These are phyloP conservation scores for Cokeromyces recurvatus DNA, from an alignment of 371 early-diverging fungal species.

Conservation along the genomic window DNA sequence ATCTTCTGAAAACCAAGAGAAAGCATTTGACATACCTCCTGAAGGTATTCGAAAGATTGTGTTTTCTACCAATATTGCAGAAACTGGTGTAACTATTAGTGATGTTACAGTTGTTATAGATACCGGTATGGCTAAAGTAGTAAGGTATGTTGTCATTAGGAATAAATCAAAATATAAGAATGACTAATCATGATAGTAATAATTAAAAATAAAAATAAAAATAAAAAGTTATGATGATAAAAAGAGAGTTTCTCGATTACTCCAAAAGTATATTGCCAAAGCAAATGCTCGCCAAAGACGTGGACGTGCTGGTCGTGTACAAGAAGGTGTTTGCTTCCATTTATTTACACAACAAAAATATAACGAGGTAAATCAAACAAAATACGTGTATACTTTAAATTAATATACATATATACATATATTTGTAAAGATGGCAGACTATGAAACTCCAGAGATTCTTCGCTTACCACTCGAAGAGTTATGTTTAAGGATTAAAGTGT, in stretches of 20 bases:
- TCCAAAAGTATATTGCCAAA: slow-evolving; percentile 68
- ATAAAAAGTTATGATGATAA: slow-evolving; percentile 68
- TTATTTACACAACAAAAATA: slow-evolving; percentile 55
- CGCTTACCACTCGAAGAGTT: slow-evolving; percentile 78
- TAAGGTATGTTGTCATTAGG: no score
- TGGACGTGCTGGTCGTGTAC: slow-evolving; percentile 93
- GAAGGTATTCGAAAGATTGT: slow-evolving; percentile 78
- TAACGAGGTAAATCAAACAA: slow-evolving; percentile 45
- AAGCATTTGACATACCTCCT: slow-evolving; percentile 61
- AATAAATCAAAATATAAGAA: no score
- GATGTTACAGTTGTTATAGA: slow-evolving; percentile 95
- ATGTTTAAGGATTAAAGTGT: slow-evolving; percentile 75
- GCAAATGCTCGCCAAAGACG: slow-evolving; percentile 87
- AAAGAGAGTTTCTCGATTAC: slow-evolving; percentile 62
- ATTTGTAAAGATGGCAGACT: slow-evolving; percentile 63
- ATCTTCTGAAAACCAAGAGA: slow-evolving; percentile 64
- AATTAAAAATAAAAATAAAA: no score
- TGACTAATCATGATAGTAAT: no score
- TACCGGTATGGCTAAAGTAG: slow-evolving; percentile 82
- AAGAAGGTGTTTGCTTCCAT: slow-evolving; percentile 76
- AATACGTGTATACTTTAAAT: no score
- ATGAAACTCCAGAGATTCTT: slow-evolving; percentile 76
- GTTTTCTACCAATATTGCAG: slow-evolving; percentile 91
- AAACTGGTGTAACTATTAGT: slow-evolving; percentile 94
- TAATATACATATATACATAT: no score